Percentiles rank a stretch among this genome's conserved stretches.
phyloP scores from a whole-genome alignment of 768 basidiomycete genomes.

The Infundibulicybe gibba region DNA sequence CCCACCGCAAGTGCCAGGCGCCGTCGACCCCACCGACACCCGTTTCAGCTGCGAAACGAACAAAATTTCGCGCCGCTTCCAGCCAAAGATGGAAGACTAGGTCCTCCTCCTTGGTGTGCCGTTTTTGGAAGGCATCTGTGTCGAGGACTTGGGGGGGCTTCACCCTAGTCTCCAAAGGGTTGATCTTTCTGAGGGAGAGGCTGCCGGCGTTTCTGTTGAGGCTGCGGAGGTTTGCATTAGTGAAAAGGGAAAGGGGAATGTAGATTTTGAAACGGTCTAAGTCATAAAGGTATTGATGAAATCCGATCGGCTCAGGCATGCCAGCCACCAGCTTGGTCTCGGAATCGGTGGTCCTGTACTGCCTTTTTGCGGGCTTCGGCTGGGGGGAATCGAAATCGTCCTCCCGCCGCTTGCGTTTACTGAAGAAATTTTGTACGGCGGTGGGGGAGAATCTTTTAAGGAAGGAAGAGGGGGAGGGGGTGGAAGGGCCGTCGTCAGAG shows the following conservation, averaged over 20 bases:
- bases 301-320: background rate
- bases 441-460: background rate
- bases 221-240: slow-evolving; percentile 3
- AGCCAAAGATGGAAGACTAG: slow-evolving; percentile 1
- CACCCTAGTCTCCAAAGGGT: background rate
- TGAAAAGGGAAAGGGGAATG: slow-evolving; percentile 8
- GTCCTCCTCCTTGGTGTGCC: slow-evolving; percentile 1
- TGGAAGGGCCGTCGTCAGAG: background rate
- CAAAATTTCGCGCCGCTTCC: slow-evolving; percentile 2
- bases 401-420: background rate
- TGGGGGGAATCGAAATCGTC: background rate
- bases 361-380: background rate
- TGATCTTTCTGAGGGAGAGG: slow-evolving; percentile 5
- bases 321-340: background rate
- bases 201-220: slow-evolving; percentile 1
- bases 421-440: background rate
- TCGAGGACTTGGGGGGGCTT: slow-evolving; percentile 4
- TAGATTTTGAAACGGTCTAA: slow-evolving; percentile 3
- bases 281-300: background rate
- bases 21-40: slow-evolving; percentile 1
- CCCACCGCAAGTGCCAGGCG: slow-evolving; percentile 7
- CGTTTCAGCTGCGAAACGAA: slow-evolving; percentile 1
- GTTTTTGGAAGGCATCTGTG: slow-evolving; percentile 6
- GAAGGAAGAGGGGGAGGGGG: background rate
- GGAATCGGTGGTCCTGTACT: background rate